Base-by-base conservation (phyloP, 2,329 filamentous ascomycete genomes). In the Pseudohalonectria lignicola region DNA sequence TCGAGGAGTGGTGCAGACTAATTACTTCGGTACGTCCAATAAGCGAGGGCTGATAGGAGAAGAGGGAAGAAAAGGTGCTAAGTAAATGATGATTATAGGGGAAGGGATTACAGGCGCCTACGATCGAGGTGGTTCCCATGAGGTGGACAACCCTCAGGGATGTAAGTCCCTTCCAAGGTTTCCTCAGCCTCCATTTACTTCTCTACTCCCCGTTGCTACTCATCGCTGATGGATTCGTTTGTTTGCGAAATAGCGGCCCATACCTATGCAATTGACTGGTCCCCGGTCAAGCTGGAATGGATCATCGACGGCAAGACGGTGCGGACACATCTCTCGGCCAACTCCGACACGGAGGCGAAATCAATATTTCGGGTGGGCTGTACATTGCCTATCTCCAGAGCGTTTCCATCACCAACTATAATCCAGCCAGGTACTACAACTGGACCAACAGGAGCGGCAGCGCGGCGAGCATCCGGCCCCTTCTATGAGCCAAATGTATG, bases 221-320 rank as follows among this genome's bases (percentile, higher is more conserved):
- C n/a, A n/a, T n/a, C n/a, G n/a, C n/a, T n/a, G n/a, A n/a, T n/a
- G n/a, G n/a, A n/a, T n/a, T n/a, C n/a, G n/a, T n/a, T n/a, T n/a
- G n/a, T n/a, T n/a, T n/a, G n/a, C n/a, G n/a, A n/a, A n/a, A n/a
- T n/a, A n/a, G n/a, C 60, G 26, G 62, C 56, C 47, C 71, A 75
- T 57, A 75, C 71, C 40, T 78, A 77, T 51, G 67, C 69, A 5
- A 50, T 76, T 20, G 64, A 72, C 53, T 77, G 73, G 73, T 74
- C 65, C n/a, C 48, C 59, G 3, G 64, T 69, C 18, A 48, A 57
- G 25, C 53, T 75, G 23, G 59, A 63, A 41, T 78, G 67, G 66
- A 60, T 62, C 46, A 72, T 81, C 39, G 76, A 82, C 47, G 69
- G 69, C 47, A 61, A 57, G 10, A 59, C 66, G 6, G 60, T 74